Base-by-base conservation (phyloP, 208 protist species). In the Herpetomonas samuelpessoai region DNA sequence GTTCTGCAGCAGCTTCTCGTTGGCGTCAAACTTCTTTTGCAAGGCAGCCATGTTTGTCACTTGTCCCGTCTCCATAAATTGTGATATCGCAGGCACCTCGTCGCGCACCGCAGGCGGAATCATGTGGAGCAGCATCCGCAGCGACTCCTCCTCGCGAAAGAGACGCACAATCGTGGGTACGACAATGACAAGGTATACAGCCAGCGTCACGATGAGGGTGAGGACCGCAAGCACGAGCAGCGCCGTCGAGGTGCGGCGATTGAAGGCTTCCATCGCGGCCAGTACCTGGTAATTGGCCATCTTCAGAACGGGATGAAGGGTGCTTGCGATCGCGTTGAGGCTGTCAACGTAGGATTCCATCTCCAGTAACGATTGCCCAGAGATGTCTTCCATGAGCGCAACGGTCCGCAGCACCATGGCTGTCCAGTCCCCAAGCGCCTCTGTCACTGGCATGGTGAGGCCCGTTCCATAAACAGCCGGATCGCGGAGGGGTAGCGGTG, bases 1-100 rank as follows among this genome's bases (percentile, higher is more conserved):
- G 69, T 75, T 75, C 57, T 57, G 53, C 48, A 75, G 64, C 54
- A 75, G 58, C 69, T 70, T 69, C 58, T 75, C 69, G 39, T 50
- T 65, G 21, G 25, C 26, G 60, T 71, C 64, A 46, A 75, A 71
- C 53, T 69, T 71, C 27, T 19, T 27, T 3, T 41, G 62, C 4
- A 75, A 25, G 28, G 70, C 61, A 35, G 39, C 49, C 7, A 58
- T 26, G 50, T 65, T 64, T 27, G 65, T 38, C 7, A 71, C 49
- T 16, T 60, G 3, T 2, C 68, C 68, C 14, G 62, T 69, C 18
- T 64, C 62, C 16, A 70, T 14, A 54, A 62, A 61, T 44, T 74
- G 54, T 12, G 53, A 10, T 31, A 74, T 74, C 21, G 68, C 68
- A 12, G 72, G 69, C 41, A 72, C 63, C 19, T 57, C 50, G 41